A percentile compares a stretch with the other conserved stretches of the same genome.
phyloP scores from a whole-genome alignment of 768 basidiomycete species.

The Trametes meyenii region DNA sequence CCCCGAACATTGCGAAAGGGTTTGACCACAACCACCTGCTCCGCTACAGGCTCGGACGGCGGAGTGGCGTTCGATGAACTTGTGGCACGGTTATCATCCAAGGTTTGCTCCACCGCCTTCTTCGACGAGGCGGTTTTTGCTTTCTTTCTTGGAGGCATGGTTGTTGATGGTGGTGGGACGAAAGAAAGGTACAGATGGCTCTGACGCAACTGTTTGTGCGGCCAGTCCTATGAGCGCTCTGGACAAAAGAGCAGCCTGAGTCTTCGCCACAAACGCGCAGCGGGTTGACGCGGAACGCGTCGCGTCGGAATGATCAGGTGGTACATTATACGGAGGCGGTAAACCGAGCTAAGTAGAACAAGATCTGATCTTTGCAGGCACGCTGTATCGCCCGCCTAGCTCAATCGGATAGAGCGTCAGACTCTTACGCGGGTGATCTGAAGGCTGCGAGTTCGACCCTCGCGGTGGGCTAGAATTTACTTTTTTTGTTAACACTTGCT shows the following conservation, averaged over 20 bases:
- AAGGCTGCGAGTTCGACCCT: slow-evolving; percentile 68
- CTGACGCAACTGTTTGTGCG: neutral
- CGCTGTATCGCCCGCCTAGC: slow-evolving; percentile 53
- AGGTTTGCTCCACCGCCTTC: neutral
- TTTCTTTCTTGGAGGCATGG: neutral
- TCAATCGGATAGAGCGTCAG: slow-evolving; percentile 71
- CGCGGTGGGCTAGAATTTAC: slow-evolving; percentile 53
- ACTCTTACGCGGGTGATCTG: slow-evolving; percentile 55
- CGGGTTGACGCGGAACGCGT: neutral
- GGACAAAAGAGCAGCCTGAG: neutral
- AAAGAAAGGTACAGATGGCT: neutral
- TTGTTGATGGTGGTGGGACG: neutral
- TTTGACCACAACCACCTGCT: neutral
- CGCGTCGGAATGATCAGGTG: neutral
- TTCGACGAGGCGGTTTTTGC: neutral
- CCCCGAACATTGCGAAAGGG: neutral
- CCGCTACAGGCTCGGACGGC: neutral
- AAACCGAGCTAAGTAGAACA: neutral
- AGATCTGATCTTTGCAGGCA: neutral
- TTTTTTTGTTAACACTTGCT: neutral
- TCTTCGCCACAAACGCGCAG: neutral
- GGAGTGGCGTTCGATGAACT: neutral
- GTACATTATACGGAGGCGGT: neutral
- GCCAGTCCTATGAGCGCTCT: neutral
- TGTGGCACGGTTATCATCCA: neutral